Evolutionary conservation across 1,284 basidiomycete genomes (phyloP).

Genomic region (Trichosporon ovoides): DNA sequence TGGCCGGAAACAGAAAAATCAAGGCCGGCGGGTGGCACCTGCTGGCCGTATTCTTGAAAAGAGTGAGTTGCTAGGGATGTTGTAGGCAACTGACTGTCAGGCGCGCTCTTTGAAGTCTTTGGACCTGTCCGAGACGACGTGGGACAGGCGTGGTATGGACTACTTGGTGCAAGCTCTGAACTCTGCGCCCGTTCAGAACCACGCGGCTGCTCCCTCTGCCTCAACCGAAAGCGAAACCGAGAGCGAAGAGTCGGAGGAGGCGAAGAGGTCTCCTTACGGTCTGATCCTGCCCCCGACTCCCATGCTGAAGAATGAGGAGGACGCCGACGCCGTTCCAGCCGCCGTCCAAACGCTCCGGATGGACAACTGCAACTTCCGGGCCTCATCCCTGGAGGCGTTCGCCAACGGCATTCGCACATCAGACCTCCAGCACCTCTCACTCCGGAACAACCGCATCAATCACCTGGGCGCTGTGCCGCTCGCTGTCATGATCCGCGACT

Average conservation of each 20-base stretch:
- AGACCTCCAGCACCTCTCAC: constrained; percentile 74
- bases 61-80: constrained; percentile 51
- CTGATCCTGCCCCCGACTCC: constrained; percentile 40
- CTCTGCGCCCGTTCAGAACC: constrained; percentile 14
- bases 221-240: not conserved
- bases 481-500: constrained; percentile 93
- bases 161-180: constrained; percentile 68
- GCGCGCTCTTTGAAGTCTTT: constrained; percentile 72
- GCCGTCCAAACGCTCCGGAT: constrained; percentile 67
- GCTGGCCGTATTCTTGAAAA: constrained; percentile 70
- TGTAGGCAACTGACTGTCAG: constrained; percentile 48
- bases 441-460: constrained; percentile 78
- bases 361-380: constrained; percentile 72
- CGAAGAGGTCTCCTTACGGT: constrained; percentile 21
- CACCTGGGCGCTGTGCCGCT: constrained; percentile 77
- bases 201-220: not conserved
- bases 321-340: constrained; percentile 21
- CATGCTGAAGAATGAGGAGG: constrained; percentile 29
- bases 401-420: constrained; percentile 76
- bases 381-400: constrained; percentile 66
- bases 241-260: not conserved
- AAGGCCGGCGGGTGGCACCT: constrained; percentile 72
- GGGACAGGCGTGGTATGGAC: constrained; percentile 80
- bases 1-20: constrained; percentile 79
- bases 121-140: constrained; percentile 78